Base-by-base conservation (phyloP, 768 basidiomycete species). In the Ramaria sp. region DNA sequence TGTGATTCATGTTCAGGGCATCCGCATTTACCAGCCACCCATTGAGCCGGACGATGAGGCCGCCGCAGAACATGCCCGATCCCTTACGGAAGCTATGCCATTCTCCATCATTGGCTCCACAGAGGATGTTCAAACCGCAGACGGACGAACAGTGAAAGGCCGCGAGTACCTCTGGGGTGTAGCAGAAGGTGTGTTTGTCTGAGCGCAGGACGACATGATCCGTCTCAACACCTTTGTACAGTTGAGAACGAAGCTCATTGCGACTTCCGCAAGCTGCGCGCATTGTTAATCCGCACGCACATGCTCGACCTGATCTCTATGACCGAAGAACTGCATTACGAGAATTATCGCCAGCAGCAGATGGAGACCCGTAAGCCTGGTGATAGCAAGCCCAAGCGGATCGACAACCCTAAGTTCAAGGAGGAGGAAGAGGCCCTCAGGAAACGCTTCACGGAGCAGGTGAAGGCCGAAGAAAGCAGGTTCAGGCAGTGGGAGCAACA, bases 321-420 rank as follows among this genome's bases (percentile, higher is more conserved):
- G 0, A 93, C 91, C 12, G 95, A 98, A 71, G 96, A 99, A 63
- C 74, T 78, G 22, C 95, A 98, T 72, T 99, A 98, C 70, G 96
- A 99, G 77, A 88, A 90, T 70, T 99, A 99, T 78, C 81, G 96
- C 59, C 91, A 95, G 65, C 82, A 91, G 63, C 96, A 98, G 75
- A 98, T 99, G 96, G 96, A 99, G 79, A 97, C 96, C 7, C 87
- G 96, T 72, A 98, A 98, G 73, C 95, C 93, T 63, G 96, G 94
- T 63, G 96, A 98, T 71, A 85, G 93, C 63, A 97, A 97, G 75
- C 91, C 94, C 66, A 94, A 91, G 82, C 97, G 97, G 76, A 78
- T 91, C 63, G 94, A 99, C 74, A 99, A 98, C 72, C 95, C 96
- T 64, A 98, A 98, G 73, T 99, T 95, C 84, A 94, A 94, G 77